Conservation (phyloP, 2,329 filamentous ascomycete genomes). For the Ustulina deusta region DNA sequence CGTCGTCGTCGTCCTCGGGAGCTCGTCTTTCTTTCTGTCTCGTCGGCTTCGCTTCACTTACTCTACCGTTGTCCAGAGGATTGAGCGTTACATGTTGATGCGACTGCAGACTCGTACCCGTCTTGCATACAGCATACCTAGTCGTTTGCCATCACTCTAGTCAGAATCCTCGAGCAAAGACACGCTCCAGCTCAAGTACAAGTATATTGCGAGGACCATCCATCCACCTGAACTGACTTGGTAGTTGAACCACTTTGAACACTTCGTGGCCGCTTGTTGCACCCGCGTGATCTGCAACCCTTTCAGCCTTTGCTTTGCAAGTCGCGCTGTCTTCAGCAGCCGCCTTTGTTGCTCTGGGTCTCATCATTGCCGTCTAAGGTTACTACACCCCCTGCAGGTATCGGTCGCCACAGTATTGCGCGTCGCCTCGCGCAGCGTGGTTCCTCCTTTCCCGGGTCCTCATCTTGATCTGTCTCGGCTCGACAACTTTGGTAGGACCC, state of each 20-base stretch:
- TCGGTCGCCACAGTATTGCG: constrained; percentile 31
- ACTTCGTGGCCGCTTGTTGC: constrained; percentile 37
- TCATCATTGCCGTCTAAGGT: constrained; percentile 14
- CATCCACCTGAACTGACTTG: constrained; percentile 34
- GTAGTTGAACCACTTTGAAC: constrained; percentile 38
- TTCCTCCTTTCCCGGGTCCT: constrained; percentile 7
- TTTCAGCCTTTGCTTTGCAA: constrained; percentile 30
- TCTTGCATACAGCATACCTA: constrained; percentile 33
- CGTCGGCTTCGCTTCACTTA: constrained; percentile 20
- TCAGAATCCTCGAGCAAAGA: constrained; percentile 24
- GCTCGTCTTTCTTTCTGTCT: constrained; percentile 20
- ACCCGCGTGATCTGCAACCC: constrained; percentile 35
- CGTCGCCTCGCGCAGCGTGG: constrained; percentile 14
- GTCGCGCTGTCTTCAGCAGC: constrained; percentile 12
- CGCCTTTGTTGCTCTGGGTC: constrained; percentile 21
- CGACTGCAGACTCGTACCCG: constrained; percentile 32
- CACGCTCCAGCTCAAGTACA: constrained; percentile 27
- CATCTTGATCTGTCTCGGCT: constrained; percentile 8
- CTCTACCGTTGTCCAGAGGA: constrained; percentile 22
- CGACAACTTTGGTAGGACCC: constrained; percentile 18
- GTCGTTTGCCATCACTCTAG: constrained; percentile 31
- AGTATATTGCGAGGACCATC: constrained; percentile 31
- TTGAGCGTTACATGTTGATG: constrained; percentile 35
- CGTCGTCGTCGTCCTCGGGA: constrained; percentile 6
- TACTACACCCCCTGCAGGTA: constrained; percentile 19